phyloP scores from a whole-genome alignment of 2,329 filamentous ascomycete genomes.

The Fusarium sterilihyphosum region DNA sequence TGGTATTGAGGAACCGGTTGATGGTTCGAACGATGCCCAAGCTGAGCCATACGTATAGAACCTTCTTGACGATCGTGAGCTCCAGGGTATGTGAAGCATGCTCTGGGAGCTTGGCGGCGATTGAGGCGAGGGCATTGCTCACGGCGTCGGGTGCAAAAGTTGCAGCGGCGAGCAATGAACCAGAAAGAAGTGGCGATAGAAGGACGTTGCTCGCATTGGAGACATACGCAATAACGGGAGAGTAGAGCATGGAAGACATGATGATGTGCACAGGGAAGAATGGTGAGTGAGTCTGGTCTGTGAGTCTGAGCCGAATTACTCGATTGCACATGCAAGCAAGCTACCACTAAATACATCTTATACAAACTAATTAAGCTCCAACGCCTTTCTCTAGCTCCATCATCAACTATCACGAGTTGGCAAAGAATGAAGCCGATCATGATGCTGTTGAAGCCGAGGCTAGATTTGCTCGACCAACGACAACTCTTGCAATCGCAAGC shows the following conservation, averaged over 20 bases:
- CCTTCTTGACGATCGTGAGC: background rate
- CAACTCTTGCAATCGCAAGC: conserved; percentile 14
- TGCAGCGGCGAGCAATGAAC: conserved; percentile 24
- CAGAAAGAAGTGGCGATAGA: conserved; percentile 34
- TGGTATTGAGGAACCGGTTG: conserved; percentile 41
- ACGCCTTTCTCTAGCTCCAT: background rate
- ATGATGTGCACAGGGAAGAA: background rate
- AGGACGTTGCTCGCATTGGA: background rate
- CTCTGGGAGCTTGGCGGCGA: conserved; percentile 6
- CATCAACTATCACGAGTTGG: background rate
- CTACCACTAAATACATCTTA: background rate
- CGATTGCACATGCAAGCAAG: background rate
- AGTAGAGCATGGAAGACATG: conserved; percentile 40
- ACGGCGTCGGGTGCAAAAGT: conserved; percentile 27
- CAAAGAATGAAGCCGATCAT: background rate
- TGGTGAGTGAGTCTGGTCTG: background rate
- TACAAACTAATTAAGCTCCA: background rate
- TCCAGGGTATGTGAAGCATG: conserved; percentile 12
- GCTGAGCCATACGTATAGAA: conserved; percentile 35
- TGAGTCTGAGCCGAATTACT: background rate
- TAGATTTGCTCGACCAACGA: background rate
- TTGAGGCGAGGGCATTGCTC: conserved; percentile 13
- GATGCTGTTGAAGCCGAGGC: conserved; percentile 12
- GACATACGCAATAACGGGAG: conserved; percentile 21
- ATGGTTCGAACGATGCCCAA: conserved; percentile 37